Evolutionary conservation across 164 flowering plant genomes (phyloP).

Genomic region (Annona squamosa): DNA sequence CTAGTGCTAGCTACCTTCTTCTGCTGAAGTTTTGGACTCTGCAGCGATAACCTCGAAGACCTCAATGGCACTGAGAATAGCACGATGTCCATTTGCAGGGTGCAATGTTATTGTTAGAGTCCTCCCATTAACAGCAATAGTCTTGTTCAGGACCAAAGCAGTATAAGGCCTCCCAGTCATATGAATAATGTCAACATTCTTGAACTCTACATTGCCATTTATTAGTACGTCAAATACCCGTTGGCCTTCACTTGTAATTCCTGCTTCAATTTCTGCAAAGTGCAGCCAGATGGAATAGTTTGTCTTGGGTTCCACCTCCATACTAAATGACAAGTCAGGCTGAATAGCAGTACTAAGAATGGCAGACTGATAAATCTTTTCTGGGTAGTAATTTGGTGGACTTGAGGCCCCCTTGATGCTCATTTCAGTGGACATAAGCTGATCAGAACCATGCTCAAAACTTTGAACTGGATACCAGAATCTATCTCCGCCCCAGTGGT

Average conservation of each 20-base stretch:
- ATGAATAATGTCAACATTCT: constrained; percentile 55
- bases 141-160: constrained; percentile 79
- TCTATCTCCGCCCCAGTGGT: constrained; percentile 93
- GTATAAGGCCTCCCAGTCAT: constrained; percentile 54
- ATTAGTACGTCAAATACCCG: constrained; percentile 82
- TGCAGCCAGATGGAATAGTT: constrained; percentile 95
- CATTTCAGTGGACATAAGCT: constrained; percentile 26
- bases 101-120: constrained; percentile 57
- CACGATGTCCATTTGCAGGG: constrained; percentile 58
- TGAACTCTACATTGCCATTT: constrained; percentile 69
- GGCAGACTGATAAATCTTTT: constrained; percentile 65
- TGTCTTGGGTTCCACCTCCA: constrained; percentile 84
- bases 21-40: constrained; percentile 56
- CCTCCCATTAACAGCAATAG: constrained; percentile 73
- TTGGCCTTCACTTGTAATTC: constrained; percentile 49
- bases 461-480: constrained; percentile 56
- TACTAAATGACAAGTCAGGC: constrained; percentile 53
- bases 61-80: constrained; percentile 80
- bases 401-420: constrained; percentile 46
- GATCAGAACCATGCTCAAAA: constrained; percentile 52
- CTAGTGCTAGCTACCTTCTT: constrained; percentile 52
- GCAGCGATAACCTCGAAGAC: constrained; percentile 67
- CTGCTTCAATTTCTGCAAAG: constrained; percentile 81
- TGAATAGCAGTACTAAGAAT: constrained; percentile 54
- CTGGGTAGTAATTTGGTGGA: constrained; percentile 85